Base-by-base conservation (phyloP, 1,284 basidiomycete genomes). In the Microstroma glucosiphilum region DNA sequence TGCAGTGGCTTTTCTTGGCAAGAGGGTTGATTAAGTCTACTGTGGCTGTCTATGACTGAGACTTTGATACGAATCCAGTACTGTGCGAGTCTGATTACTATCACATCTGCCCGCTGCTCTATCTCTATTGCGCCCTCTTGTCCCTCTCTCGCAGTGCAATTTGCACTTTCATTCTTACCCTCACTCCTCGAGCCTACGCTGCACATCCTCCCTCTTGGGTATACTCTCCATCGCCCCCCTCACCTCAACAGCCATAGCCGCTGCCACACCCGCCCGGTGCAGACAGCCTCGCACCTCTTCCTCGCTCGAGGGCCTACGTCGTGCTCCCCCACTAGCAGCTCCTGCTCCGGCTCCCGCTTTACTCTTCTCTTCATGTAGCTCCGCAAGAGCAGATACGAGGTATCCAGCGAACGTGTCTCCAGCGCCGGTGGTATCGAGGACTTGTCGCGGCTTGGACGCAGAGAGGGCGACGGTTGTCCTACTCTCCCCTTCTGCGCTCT, bases 321-420 rank as follows among this genome's bases (percentile, higher is more conserved):
- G 43, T 12, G 43, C 6, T 17, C 43, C 21, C 43, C 11, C 11
- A n/a, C 11, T 43, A n/a, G 41, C 11, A 2, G 65, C 61, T 19
- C 61, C 53, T 1, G 59, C 59, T 19, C 51, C 40, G 1, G 55
- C 19, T 54, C 59, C 11, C 21, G 40, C 11, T 58, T 19, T 49
- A 37, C 12, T 60, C 58, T 57, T 26, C n/a, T 55, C 30, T 1
- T 65, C 65, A 25, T 68, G 66, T 37, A 66, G 59, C 42, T 62
- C 60, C 68, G 75, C 72, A 21, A 77, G 59, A 12, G 69, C 68
- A 7, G 73, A 63, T 6, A 74, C 70, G 13, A 79, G 64, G 56
- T 79, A 72, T 8, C 76, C 77, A 1, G 74, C 66, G 57, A 77
- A 79, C 17, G 74, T 76, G 60, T 79, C 77, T 26, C 77, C 77